phyloP scores from a whole-genome alignment of 139 green algal species.

The Edaphochlamys debaryana region DNA sequence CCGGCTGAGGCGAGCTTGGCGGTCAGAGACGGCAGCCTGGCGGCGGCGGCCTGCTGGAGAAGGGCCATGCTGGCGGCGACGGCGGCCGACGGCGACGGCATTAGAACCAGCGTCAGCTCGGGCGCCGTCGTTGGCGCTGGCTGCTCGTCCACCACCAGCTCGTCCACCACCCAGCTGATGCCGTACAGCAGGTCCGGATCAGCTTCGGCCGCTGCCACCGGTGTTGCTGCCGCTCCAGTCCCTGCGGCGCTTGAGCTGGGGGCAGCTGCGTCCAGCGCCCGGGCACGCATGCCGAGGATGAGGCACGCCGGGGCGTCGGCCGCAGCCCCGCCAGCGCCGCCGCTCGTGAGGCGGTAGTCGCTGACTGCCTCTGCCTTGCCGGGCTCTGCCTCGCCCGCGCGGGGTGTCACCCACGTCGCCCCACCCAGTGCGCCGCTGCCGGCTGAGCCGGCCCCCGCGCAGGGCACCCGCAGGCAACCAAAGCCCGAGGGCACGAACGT shows the following conservation, averaged over 20 bases:
- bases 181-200: conserved; percentile 35
- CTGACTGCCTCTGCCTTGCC: conserved; percentile 44
- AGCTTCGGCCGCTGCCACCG: neutral
- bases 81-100: neutral
- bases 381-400: too few species aligned
- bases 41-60: conserved; percentile 18
- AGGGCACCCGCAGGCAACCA: too few species aligned
- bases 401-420: too few species aligned
- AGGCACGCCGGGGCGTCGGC: too few species aligned
- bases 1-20: too few species aligned
- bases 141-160: too few species aligned
- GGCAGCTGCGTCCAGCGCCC: neutral
- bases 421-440: neutral
- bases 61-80: neutral
- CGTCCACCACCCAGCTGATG: conserved; percentile 42
- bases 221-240: neutral
- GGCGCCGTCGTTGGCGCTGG: too few species aligned
- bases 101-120: too few species aligned
- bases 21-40: neutral
- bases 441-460: too few species aligned
- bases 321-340: neutral
- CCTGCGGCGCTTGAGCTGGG: neutral
- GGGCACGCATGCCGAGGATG: conserved; percentile 54
- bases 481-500: conserved; percentile 70
- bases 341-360: conserved; percentile 59